A percentile compares a stretch with the other conserved stretches of the same genome.
These are phyloP conservation scores for Pseudocercospora pini-densiflorae DNA, from an alignment of 2,329 filamentous ascomycete genomes.

Conservation along the genomic window DNA sequence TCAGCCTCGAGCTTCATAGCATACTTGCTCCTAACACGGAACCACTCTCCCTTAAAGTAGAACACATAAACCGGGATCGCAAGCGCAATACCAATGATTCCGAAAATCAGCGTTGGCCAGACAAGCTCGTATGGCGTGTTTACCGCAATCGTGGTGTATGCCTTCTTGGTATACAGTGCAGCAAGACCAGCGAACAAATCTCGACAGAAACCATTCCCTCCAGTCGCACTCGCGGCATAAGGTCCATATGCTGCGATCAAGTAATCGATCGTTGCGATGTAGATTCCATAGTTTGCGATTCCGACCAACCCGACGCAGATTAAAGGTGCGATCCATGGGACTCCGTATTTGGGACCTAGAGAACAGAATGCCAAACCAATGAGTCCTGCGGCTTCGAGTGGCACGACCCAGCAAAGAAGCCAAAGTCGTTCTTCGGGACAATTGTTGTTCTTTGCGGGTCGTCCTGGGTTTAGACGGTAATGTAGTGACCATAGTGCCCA, in stretches of 20 bases:
- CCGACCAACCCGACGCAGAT: conserved; percentile 69
- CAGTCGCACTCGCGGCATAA: conserved; percentile 70
- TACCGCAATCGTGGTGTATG: conserved; percentile 36
- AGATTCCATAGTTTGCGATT: conserved; percentile 63
- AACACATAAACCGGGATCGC: conserved; percentile 60
- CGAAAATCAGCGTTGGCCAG: conserved; percentile 60
- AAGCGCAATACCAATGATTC: conserved; percentile 55
- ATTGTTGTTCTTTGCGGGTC: conserved; percentile 54
- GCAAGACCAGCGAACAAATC: conserved; percentile 75
- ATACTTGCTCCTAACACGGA: conserved; percentile 56
- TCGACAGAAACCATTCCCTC: conserved; percentile 74
- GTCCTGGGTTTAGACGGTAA: conserved; percentile 47
- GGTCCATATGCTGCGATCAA: conserved; percentile 75
- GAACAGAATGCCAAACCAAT: conserved; percentile 73
- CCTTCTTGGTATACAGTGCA: conserved; percentile 68
- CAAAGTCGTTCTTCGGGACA: conserved; percentile 68
- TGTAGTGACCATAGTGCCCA: conserved; percentile 61
- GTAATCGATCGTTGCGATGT: conserved; percentile 54
- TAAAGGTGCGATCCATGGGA: conserved; percentile 72
- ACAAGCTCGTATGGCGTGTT: conserved; percentile 41
- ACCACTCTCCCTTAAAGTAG: conserved; percentile 48
- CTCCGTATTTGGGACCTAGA: conserved; percentile 56
- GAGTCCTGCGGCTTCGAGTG: conserved; percentile 67
- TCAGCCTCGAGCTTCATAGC: conserved; percentile 48
- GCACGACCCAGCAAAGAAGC: conserved; percentile 66